phyloP scores from a whole-genome alignment of 805 yeast species.

The Zygoascus bituminiphila region DNA sequence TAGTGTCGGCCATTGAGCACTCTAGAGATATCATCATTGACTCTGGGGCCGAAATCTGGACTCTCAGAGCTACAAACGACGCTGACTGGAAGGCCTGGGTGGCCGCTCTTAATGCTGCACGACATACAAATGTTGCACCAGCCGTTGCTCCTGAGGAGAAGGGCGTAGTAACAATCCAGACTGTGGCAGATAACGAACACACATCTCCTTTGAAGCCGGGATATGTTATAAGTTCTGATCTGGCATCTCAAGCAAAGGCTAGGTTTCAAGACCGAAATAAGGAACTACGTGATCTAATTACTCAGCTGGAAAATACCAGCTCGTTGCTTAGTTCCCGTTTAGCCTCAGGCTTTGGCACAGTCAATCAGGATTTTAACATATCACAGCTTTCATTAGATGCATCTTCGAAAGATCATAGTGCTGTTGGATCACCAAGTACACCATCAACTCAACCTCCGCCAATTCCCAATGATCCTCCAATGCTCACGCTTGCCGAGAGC shows the following conservation, averaged over 20 bases:
- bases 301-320: neutral
- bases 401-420: too few relatives aligned
- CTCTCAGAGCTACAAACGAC: constrained; percentile 56
- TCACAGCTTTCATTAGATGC: constrained; percentile 7
- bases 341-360: neutral
- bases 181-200: neutral
- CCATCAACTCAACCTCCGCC: neutral
- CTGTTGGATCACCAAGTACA: neutral
- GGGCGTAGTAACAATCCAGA: neutral
- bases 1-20: constrained; percentile 68
- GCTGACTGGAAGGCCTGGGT: constrained; percentile 78
- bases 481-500: neutral
- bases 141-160: neutral
- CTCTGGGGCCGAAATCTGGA: constrained; percentile 95
- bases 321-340: neutral
- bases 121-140: constrained; percentile 4
- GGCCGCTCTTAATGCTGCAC: constrained; percentile 52
- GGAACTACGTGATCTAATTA: neutral
- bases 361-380: constrained; percentile 1
- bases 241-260: neutral
- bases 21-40: constrained; percentile 70
- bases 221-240: neutral
- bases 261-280: neutral
- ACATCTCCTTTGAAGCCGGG: neutral
- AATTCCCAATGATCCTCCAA: neutral